Conservation (phyloP, 495 filamentous ascomycete species). For the Tuber umbilicatum region DNA sequence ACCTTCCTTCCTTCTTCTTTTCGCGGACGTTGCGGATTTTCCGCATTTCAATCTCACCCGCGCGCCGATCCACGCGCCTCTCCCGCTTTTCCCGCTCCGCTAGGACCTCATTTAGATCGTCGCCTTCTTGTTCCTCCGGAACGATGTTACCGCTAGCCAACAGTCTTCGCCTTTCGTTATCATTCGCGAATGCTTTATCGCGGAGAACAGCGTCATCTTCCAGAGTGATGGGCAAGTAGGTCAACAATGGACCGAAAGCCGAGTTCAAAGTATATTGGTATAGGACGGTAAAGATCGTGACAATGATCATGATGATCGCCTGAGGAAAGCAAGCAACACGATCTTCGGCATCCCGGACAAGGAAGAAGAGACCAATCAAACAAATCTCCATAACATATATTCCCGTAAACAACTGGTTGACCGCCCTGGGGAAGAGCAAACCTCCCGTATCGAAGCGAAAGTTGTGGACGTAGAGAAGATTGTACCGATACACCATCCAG, state of each 20-base stretch:
- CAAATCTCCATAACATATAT: conserved; percentile 92
- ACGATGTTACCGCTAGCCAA: conserved; percentile 46
- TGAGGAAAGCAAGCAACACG: conserved; percentile 66
- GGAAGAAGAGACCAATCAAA: conserved; percentile 84
- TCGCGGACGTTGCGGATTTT: conserved; percentile 45
- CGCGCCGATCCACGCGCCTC: conserved; percentile 43
- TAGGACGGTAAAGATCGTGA: conserved; percentile 60
- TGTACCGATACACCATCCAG: conserved; percentile 95
- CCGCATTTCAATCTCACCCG: conserved; percentile 58
- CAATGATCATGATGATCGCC: conserved; percentile 81
- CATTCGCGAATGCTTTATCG: conserved; percentile 78
- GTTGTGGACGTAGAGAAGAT: conserved; percentile 90
- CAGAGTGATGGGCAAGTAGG: conserved; percentile 87
- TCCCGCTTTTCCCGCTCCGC: conserved; percentile 45
- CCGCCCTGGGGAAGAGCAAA: conserved; percentile 81
- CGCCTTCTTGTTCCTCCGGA: conserved; percentile 51
- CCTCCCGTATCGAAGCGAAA: conserved; percentile 90
- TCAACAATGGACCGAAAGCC: conserved; percentile 79
- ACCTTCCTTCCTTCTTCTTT: conserved; percentile 28
- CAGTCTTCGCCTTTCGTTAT: conserved; percentile 57
- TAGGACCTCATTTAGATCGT: conserved; percentile 46
- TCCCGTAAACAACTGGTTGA: conserved; percentile 94
- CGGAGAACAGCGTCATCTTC: conserved; percentile 88
- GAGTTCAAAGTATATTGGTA: conserved; percentile 77
- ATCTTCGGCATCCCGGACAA: conserved; percentile 59